These are phyloP conservation scores for Eutypella sp. DNA, from an alignment of 2,329 filamentous ascomycete species.

Conservation along the genomic window DNA sequence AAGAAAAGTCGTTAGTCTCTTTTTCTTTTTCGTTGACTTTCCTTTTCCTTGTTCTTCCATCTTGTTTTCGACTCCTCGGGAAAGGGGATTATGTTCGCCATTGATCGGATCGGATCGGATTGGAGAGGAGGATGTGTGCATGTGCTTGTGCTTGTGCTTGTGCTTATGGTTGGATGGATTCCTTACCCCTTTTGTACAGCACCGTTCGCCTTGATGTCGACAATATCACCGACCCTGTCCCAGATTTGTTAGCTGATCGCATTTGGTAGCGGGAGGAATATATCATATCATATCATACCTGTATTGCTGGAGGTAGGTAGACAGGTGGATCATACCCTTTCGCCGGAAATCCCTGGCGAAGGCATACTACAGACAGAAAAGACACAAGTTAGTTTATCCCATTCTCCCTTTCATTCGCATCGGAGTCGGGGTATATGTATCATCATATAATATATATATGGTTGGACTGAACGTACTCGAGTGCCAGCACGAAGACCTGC, in stretches of 20 bases:
- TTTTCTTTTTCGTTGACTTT: background rate
- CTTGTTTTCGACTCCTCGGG: background rate
- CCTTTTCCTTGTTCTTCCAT: constrained; percentile 1
- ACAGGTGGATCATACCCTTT: constrained; percentile 89
- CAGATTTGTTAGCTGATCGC: constrained; percentile 19
- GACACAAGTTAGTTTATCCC: too few species aligned
- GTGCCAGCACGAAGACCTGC: constrained; percentile 83
- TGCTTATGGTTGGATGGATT: constrained; percentile 16
- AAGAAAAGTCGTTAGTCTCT: constrained; percentile 25
- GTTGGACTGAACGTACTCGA: constrained; percentile 59
- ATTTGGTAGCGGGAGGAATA: constrained; percentile 10
- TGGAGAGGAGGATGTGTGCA: too few species aligned
- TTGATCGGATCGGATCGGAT: too few species aligned
- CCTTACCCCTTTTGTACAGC: constrained; percentile 94
- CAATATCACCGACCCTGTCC: constrained; percentile 93
- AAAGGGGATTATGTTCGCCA: too few species aligned
- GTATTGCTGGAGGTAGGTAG: constrained; percentile 93
- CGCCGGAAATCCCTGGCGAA: constrained; percentile 94
- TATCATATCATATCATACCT: too few species aligned
- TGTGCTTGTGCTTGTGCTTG: too few species aligned
- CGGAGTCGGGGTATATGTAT: too few species aligned
- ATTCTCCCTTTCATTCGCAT: too few species aligned
- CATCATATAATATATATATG: too few species aligned
- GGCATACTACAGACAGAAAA: constrained; percentile 57
- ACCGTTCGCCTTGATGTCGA: constrained; percentile 98